A percentile compares a stretch with the other conserved stretches of the same genome.
Conservation (phyloP, 495 filamentous ascomycete species). For the Penicillium fimorum region DNA sequence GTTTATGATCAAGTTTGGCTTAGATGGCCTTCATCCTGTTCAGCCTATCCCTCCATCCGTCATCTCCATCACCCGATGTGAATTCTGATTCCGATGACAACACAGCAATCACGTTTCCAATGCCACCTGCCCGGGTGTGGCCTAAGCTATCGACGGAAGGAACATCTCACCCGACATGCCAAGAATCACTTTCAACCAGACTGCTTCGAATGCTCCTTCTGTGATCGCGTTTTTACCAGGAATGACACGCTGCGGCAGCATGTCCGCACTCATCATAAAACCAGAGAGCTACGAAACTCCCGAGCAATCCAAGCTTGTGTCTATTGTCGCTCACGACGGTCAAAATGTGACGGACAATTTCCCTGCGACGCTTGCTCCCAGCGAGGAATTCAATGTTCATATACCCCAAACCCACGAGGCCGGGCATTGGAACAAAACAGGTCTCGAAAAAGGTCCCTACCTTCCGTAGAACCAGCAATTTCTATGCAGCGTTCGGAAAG, state of each 20-base stretch:
- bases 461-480: not conserved
- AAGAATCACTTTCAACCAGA: not conserved
- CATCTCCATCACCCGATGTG: no score
- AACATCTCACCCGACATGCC: not conserved
- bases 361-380: not conserved
- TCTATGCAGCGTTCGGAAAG: not conserved
- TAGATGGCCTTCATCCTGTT: not conserved
- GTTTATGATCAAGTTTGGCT: not conserved
- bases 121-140: not conserved
- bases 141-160: not conserved
- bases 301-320: not conserved
- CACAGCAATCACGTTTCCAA: not conserved
- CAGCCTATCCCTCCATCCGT: not conserved
- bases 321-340: not conserved
- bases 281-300: not conserved
- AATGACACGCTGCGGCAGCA: not conserved
- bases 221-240: not conserved
- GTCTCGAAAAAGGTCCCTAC: not conserved
- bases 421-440: not conserved
- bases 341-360: not conserved
- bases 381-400: not conserved
- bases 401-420: not conserved
- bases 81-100: not conserved
- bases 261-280: not conserved
- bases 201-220: not conserved